Evolutionary conservation across 805 yeast species (phyloP).

Genomic region (Candida insectorum): DNA sequence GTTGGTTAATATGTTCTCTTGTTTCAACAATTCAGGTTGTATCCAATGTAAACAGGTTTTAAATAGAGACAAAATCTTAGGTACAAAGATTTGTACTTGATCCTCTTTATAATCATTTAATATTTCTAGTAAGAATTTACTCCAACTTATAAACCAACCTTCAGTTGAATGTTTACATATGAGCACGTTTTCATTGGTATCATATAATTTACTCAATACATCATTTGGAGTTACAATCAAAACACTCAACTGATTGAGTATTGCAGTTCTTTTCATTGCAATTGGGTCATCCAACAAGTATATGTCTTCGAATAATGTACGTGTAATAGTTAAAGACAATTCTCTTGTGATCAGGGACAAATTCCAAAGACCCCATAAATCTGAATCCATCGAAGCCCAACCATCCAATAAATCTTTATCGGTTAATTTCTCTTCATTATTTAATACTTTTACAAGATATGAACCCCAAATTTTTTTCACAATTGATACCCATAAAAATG

Average conservation of each 20-base stretch:
- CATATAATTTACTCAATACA: slow-evolving; percentile 60
- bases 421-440: slow-evolving; percentile 11
- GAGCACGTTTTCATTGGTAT: slow-evolving; percentile 58
- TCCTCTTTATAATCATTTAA: slow-evolving; percentile 26
- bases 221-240: slow-evolving; percentile 74
- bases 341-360: slow-evolving; percentile 63
- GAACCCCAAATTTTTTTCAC: slow-evolving; percentile 93
- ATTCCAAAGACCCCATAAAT: slow-evolving; percentile 73
- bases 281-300: slow-evolving; percentile 89
- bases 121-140: slow-evolving; percentile 30
- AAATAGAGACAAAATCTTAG: slow-evolving; percentile 72
- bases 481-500: slow-evolving; percentile 85
- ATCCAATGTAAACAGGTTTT: slow-evolving; percentile 93
- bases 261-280: slow-evolving; percentile 74
- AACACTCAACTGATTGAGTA: slow-evolving; percentile 77
- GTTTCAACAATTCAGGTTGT: slow-evolving; percentile 67
- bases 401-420: slow-evolving; percentile 58
- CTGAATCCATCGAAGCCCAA: slow-evolving; percentile 86
- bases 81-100: slow-evolving; percentile 45
- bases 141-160: slow-evolving; percentile 89
- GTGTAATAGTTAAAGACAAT: slow-evolving; percentile 68
- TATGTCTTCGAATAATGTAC: slow-evolving; percentile 90
- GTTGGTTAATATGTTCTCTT: slow-evolving; percentile 61
- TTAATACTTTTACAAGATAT: slow-evolving; percentile 40
- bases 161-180: slow-evolving; percentile 64